These are phyloP conservation scores for Verruconis gallopava DNA, from an alignment of 2,329 filamentous ascomycete genomes.

Conservation along the genomic window DNA sequence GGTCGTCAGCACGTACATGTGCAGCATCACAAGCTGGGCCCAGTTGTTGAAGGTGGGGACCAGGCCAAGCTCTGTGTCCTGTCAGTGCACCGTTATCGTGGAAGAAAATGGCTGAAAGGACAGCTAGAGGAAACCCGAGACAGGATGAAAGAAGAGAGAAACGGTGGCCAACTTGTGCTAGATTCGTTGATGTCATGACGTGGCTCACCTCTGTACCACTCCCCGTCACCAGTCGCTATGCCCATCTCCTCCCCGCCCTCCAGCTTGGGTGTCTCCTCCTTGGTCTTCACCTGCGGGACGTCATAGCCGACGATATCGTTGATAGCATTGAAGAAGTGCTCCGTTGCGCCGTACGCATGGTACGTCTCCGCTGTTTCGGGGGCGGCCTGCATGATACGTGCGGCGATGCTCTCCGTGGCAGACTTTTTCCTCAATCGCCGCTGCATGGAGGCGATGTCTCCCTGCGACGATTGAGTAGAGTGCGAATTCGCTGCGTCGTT, in stretches of 20 bases:
- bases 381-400: conserved; percentile 16
- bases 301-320: conserved; percentile 61
- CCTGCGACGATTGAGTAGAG: too few species aligned
- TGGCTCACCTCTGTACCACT: conserved; percentile 68
- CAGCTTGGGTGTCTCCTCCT: conserved; percentile 55
- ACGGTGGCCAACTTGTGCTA: neutral
- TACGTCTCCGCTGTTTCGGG: conserved; percentile 50
- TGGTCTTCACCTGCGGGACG: conserved; percentile 54
- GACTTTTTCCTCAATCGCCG: too few species aligned
- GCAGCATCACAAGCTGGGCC: conserved; percentile 91
- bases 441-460: neutral
- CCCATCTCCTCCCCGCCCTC: conserved; percentile 58
- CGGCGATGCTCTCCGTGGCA: conserved; percentile 12
- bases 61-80: conserved; percentile 55
- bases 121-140: conserved; percentile 3
- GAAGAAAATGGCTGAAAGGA: neutral
- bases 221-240: conserved; percentile 57
- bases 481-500: too few species aligned
- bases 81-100: neutral
- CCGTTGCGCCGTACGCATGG: conserved; percentile 65
- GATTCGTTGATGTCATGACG: neutral
- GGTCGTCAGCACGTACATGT: conserved; percentile 83
- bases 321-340: conserved; percentile 66
- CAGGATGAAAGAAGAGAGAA: neutral
- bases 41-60: conserved; percentile 85